Percentiles rank a stretch among this genome's conserved stretches.
Conservation (phyloP, 2,329 filamentous ascomycete species). For the Sporothrix pseudoabietina region DNA sequence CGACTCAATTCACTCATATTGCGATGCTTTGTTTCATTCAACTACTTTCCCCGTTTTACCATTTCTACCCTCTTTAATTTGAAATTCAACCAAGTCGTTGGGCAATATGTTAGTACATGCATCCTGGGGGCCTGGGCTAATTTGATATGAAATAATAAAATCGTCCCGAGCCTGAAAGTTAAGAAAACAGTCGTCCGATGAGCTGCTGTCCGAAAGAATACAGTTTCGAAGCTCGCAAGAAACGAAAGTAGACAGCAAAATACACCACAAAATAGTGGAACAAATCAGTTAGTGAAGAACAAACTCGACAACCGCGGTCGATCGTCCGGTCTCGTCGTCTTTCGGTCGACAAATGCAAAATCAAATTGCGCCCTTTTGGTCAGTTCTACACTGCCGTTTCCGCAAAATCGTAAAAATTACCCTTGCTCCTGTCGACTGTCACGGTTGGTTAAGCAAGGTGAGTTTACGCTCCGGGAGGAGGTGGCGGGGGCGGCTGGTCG, state of each 20-base stretch:
- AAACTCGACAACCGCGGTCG: background rate
- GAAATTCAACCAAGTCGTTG: background rate
- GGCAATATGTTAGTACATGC: conserved; percentile 12
- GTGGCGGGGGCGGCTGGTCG: conserved; percentile 44
- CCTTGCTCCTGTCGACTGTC: background rate
- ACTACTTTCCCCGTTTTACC: background rate
- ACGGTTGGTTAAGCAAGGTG: background rate
- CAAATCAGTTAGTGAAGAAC: conserved; percentile 14
- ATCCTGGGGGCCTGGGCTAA: background rate
- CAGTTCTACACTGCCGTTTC: conserved; percentile 1
- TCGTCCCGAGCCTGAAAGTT: background rate
- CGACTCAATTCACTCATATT: background rate
- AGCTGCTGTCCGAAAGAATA: background rate
- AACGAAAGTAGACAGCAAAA: background rate
- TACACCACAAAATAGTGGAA: conserved; percentile 19
- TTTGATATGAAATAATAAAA: background rate
- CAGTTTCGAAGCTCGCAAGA: background rate
- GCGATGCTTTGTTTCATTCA: background rate
- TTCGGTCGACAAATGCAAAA: background rate
- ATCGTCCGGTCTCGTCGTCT: background rate
- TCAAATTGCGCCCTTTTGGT: background rate
- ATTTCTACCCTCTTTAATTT: background rate
- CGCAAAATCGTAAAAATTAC: background rate
- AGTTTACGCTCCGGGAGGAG: conserved; percentile 35
- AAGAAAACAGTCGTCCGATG: background rate